These are phyloP conservation scores for Ophiostoma ips DNA, from an alignment of 2,329 filamentous ascomycete genomes.

Conservation along the genomic window DNA sequence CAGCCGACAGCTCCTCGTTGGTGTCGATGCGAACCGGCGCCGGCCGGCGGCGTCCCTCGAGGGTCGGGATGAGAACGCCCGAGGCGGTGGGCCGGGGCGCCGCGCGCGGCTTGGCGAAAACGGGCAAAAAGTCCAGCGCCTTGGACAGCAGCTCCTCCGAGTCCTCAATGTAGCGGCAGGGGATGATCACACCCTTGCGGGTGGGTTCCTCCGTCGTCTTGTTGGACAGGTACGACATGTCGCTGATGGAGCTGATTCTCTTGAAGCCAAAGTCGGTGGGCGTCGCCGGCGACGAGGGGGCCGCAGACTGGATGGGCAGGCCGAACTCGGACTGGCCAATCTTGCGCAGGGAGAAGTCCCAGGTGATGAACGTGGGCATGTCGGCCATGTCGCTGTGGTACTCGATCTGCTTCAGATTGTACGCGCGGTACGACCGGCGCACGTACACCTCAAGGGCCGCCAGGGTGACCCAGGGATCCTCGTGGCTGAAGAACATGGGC, in stretches of 20 bases:
- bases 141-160: slow-evolving; percentile 74
- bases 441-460: slow-evolving; percentile 94
- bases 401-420: slow-evolving; percentile 76
- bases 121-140: slow-evolving; percentile 70
- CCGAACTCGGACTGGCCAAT: slow-evolving; percentile 85
- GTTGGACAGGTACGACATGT: slow-evolving; percentile 77
- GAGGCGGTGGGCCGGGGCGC: slow-evolving; percentile 27
- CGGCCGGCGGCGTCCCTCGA: slow-evolving; percentile 58
- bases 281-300: slow-evolving; percentile 72
- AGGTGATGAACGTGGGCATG: slow-evolving; percentile 63
- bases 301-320: slow-evolving; percentile 61
- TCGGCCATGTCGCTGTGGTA: slow-evolving; percentile 68
- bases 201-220: slow-evolving; percentile 62
- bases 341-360: slow-evolving; percentile 93
- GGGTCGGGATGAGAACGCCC: slow-evolving; percentile 47
- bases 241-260: slow-evolving; percentile 86
- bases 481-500: slow-evolving; percentile 86
- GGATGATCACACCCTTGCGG: slow-evolving; percentile 87
- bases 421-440: slow-evolving; percentile 91
- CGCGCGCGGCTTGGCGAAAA: slow-evolving; percentile 32
- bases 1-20: slow-evolving; percentile 72
- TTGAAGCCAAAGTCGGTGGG: slow-evolving; percentile 55
- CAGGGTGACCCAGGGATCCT: slow-evolving; percentile 85
- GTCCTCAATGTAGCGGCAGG: slow-evolving; percentile 87
- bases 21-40: slow-evolving; percentile 39